Percentiles rank a stretch among this genome's conserved stretches.
These are phyloP conservation scores for Westerdykella sp. DNA, from an alignment of 2,329 filamentous ascomycete genomes.

Conservation along the genomic window DNA sequence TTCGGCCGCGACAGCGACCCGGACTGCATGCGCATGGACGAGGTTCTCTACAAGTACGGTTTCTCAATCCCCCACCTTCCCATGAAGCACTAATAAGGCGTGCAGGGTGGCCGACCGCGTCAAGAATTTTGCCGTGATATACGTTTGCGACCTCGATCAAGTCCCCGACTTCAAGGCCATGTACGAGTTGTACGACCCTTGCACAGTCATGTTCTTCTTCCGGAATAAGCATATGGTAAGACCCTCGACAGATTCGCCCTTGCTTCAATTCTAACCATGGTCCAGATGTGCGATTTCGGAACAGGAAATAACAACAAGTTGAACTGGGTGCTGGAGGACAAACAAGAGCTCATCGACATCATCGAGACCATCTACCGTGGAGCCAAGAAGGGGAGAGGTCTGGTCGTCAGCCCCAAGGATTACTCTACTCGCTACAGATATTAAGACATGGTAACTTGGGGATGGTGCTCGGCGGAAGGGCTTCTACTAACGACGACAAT, in stretches of 20 bases:
- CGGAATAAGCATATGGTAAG: conserved; percentile 99
- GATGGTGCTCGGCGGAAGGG: background rate
- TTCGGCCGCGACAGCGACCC: conserved; percentile 84
- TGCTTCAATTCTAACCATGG: background rate
- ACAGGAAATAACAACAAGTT: conserved; percentile 99
- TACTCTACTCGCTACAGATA: conserved; percentile 67
- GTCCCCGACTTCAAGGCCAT: conserved; percentile 72
- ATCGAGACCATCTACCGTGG: conserved; percentile 96
- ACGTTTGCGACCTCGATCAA: conserved; percentile 75
- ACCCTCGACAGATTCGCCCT: conserved; percentile 49
- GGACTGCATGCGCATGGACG: conserved; percentile 79
- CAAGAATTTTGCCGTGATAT: conserved; percentile 86
- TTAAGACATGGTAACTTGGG: conserved; percentile 29
- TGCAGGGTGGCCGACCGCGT: conserved; percentile 72
- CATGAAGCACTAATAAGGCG: conserved; percentile 35
- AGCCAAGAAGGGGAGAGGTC: conserved; percentile 95
- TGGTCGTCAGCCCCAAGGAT: conserved; percentile 91
- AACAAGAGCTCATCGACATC: conserved; percentile 97
- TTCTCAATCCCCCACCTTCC: conserved; percentile 63
- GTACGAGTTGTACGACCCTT: conserved; percentile 86
- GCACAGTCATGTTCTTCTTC: conserved; percentile 97
- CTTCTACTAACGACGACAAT: background rate
- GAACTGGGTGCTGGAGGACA: conserved; percentile 94
- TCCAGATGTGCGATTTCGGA: conserved; percentile 28
- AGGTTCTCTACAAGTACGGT: conserved; percentile 70